A percentile compares a stretch with the other conserved stretches of the same genome.
Evolutionary conservation across 2,329 filamentous ascomycete species (phyloP).

Genomic region (Cercospora citrullina): DNA sequence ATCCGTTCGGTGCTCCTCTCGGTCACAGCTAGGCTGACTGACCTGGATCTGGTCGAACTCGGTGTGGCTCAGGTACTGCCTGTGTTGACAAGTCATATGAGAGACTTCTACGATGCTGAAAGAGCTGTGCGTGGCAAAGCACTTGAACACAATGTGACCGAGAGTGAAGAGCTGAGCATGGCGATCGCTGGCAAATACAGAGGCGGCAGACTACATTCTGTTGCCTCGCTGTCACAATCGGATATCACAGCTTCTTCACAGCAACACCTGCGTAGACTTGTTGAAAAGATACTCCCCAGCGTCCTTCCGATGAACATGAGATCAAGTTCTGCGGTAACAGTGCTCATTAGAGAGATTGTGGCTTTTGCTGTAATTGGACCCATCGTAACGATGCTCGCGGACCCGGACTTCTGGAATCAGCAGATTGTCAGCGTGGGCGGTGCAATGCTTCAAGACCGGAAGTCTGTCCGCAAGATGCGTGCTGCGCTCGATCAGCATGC

Average conservation of each 20-base stretch:
- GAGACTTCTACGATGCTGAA: conserved; percentile 89
- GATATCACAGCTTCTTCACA: conserved; percentile 85
- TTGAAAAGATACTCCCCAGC: conserved; percentile 69
- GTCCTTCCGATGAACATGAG: conserved; percentile 73
- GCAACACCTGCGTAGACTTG: conserved; percentile 78
- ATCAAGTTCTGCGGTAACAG: conserved; percentile 76
- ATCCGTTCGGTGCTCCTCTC: conserved; percentile 71
- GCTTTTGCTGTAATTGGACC: conserved; percentile 87
- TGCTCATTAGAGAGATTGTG: conserved; percentile 85
- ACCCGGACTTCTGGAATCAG: conserved; percentile 98
- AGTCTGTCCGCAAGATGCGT: conserved; percentile 86
- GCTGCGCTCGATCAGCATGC: conserved; percentile 93
- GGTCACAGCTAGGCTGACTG: conserved; percentile 69
- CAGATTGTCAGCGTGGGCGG: conserved; percentile 78
- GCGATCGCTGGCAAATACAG: conserved; percentile 94
- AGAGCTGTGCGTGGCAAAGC: conserved; percentile 81
- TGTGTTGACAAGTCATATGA: conserved; percentile 82
- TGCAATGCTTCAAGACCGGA: conserved; percentile 85
- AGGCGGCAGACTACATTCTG: conserved; percentile 83
- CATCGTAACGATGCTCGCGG: conserved; percentile 74
- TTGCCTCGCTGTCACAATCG: conserved; percentile 77
- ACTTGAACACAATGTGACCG: conserved; percentile 84
- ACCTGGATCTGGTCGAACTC: conserved; percentile 80
- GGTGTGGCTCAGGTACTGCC: conserved; percentile 81
- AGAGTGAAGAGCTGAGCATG: conserved; percentile 92